Conservation (phyloP, 139 green algal species). For the Pseudopediastrum boryanum region DNA sequence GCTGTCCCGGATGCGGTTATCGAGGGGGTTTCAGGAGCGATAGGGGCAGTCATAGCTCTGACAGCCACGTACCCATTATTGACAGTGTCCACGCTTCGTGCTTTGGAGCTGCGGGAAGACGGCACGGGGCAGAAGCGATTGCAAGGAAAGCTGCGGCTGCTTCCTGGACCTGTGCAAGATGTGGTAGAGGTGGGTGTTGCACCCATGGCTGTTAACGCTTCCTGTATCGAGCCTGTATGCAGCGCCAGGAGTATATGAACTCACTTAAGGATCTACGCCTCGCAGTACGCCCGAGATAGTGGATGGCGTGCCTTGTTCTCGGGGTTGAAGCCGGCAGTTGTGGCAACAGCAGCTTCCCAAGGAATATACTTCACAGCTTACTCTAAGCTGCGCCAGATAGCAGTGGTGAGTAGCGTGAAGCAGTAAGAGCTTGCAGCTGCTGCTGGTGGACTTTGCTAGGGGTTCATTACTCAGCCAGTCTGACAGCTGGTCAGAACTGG, state of each 20-base stretch:
- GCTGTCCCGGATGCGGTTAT: slow-evolving; percentile 41
- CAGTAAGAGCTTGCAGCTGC: not conserved
- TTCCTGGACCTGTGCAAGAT: slow-evolving; percentile 18
- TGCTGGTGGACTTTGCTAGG: not conserved
- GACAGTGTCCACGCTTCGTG: slow-evolving; percentile 55
- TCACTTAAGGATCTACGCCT: not conserved
- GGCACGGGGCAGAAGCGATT: slow-evolving; percentile 31
- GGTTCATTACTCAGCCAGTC: not conserved
- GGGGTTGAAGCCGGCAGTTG: slow-evolving; percentile 70
- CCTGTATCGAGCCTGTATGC: not conserved
- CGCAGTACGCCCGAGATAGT: slow-evolving; percentile 48
- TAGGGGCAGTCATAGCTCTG: slow-evolving; percentile 54
- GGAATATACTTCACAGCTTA: slow-evolving; percentile 91
- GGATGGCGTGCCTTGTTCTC: slow-evolving; percentile 66
- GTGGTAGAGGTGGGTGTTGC: slow-evolving; percentile 13
- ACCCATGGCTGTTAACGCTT: not conserved
- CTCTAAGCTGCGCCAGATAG: slow-evolving; percentile 48
- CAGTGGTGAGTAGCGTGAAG: slow-evolving; percentile 44
- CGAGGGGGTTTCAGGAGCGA: slow-evolving; percentile 52
- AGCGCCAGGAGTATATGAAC: not conserved
- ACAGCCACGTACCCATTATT: slow-evolving; percentile 78
- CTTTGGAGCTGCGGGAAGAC: slow-evolving; percentile 12
- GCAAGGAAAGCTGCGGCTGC: slow-evolving; percentile 5
- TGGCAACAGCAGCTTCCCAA: slow-evolving; percentile 80
- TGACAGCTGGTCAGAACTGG: not conserved